Percentiles rank a stretch among this genome's conserved stretches.
These are phyloP conservation scores for Simmondsia chinensis DNA, from an alignment of 148 eudicot species.

Conservation along the genomic window DNA sequence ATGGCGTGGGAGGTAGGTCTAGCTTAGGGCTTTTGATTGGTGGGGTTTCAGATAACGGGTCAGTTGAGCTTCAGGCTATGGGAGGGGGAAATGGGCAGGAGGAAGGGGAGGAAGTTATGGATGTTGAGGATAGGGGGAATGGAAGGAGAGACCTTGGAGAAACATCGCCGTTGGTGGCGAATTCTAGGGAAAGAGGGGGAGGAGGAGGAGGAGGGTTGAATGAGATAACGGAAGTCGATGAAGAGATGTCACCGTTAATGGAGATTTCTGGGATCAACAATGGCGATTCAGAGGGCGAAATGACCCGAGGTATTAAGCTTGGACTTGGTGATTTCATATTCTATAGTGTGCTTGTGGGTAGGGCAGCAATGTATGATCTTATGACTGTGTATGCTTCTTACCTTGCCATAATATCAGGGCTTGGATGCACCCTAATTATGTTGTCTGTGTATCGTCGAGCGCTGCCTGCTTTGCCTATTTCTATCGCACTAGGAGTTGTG, in stretches of 20 bases:
- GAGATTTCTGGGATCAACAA: constrained; percentile 17
- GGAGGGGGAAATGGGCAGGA: background rate
- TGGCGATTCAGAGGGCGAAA: constrained; percentile 10
- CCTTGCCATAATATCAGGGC: constrained; percentile 90
- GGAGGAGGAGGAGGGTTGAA: constrained; percentile 4
- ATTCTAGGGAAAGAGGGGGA: constrained; percentile 18
- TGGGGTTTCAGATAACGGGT: constrained; percentile 41
- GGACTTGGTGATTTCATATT: constrained; percentile 93
- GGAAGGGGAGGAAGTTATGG: constrained; percentile 4
- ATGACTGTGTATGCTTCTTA: constrained; percentile 99
- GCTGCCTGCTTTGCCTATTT: constrained; percentile 90
- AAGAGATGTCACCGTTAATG: constrained; percentile 33
- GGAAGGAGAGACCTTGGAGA: constrained; percentile 17
- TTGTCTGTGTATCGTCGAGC: constrained; percentile 80
- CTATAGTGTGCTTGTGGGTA: constrained; percentile 94
- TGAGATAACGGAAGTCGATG: constrained; percentile 23
- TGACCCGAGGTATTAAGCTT: constrained; percentile 58
- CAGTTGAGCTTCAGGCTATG: constrained; percentile 42
- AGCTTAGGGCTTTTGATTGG: constrained; percentile 47
- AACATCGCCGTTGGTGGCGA: constrained; percentile 36
- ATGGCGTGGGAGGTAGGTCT: constrained; percentile 8
- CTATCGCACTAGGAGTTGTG: constrained; percentile 65
- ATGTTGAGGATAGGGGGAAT: constrained; percentile 12
- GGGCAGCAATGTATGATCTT: constrained; percentile 98
- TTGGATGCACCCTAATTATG: constrained; percentile 83